A percentile compares a stretch with the other conserved stretches of the same genome.
phyloP scores from a whole-genome alignment of 306 rosid species.

The Carpinus fangiana region DNA sequence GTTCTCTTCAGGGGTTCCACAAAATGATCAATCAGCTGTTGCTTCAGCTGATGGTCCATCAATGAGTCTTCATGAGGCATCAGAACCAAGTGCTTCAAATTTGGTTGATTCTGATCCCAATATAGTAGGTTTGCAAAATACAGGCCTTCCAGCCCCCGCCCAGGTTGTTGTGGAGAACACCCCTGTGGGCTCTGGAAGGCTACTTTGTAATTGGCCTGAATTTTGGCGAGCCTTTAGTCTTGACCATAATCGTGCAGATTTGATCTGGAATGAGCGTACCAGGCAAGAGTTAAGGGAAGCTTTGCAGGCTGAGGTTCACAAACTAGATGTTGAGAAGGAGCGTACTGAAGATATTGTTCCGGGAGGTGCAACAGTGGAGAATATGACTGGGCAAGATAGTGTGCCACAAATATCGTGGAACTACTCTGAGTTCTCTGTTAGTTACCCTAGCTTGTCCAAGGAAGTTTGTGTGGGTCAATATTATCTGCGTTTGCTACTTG shows the following conservation, averaged over 20 bases:
- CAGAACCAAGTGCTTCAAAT: constrained; percentile 46
- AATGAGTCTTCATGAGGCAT: constrained; percentile 43
- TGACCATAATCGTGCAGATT: constrained; percentile 99
- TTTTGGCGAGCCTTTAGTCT: constrained; percentile 98
- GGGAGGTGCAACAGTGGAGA: constrained; percentile 60
- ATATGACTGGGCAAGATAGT: constrained; percentile 59
- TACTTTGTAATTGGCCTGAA: constrained; percentile 96
- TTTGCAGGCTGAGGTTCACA: constrained; percentile 96
- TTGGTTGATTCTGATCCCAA: constrained; percentile 56
- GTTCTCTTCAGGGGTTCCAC: constrained; percentile 44
- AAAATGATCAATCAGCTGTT: constrained; percentile 48
- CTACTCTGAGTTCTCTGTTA: constrained; percentile 85
- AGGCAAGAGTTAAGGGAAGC: constrained; percentile 97
- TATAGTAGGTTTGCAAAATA: constrained; percentile 50
- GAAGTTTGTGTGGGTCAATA: constrained; percentile 99
- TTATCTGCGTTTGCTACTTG: constrained; percentile 92
- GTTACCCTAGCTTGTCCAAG: constrained; percentile 94
- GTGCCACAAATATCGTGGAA: constrained; percentile 96
- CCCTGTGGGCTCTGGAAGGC: constrained; percentile 97
- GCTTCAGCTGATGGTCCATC: constrained; percentile 47
- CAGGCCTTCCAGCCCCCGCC: constrained; percentile 95
- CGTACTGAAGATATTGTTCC: constrained; percentile 98
- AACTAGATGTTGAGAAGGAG: constrained; percentile 95
- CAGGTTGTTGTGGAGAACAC: constrained; percentile 97
- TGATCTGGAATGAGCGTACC: constrained; percentile 99